Evolutionary conservation across 2,329 filamentous ascomycete species (phyloP), one percentile per base, ranked within the genome.

Genomic region (Golovinomyces cichoracearum): DNA sequence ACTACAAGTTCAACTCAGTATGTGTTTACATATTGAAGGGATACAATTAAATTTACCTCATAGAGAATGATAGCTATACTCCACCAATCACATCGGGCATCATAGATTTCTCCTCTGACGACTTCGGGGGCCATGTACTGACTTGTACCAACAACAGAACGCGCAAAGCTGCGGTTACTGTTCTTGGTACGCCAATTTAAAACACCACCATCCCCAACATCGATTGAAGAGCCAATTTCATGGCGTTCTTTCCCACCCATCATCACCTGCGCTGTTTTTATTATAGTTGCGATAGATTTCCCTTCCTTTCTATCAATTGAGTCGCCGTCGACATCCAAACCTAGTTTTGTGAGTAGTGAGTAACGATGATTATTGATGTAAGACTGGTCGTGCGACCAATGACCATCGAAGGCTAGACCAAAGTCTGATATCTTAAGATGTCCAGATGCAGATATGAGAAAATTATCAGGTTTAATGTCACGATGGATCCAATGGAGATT

Each of bases 101-200:
- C 90, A 62, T 95, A 95, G 33, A 71, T 66, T 45, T 84, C 73
- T 25, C 86, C 83, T 54, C 73, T 69, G 50, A 94, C 78, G 17
- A 95, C 83, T 65, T 95, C 90, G 1, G 88, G 88, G 0, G 90
- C 88, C 90, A 94, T 95, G 66, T 95, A 95, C 60, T 94, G 88
- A 61, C 85, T 93, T 2, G 90, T 95, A 2, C 88, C 88, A 10
- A 95, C 88, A 1, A 93, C 77, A 42, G 85, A 93, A 55, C 78
- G 74, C 1, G 88, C 88, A 29, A 83, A 71, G 29, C 73, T 73
- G 35, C 84, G 76, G 55, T 77, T 79, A 23, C 80, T 73, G 52
- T 69, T 72, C 15, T 70, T 68, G 58, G 84, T 78, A 41, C 81
- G 72, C 79, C 78, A 85, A 52, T 71, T 70, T 42, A 86, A 63